Base-by-base conservation (phyloP, 1,284 basidiomycete species). In the Xerocomus minutiporus region DNA sequence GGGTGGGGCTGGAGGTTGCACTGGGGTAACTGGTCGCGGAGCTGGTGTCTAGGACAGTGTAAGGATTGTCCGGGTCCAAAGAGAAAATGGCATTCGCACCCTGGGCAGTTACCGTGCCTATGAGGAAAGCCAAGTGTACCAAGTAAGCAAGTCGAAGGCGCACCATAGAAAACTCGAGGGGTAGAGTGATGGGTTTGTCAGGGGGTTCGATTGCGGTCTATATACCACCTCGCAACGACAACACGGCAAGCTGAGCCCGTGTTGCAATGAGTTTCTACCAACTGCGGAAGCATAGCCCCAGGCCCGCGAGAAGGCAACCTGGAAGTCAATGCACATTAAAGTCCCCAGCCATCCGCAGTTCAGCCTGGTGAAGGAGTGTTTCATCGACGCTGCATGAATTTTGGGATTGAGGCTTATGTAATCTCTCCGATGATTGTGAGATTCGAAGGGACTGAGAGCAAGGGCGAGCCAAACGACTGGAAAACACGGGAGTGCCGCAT, bases 1-100 rank as follows among this genome's bases (percentile, higher is more conserved):
- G 51, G 20, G 51, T 60, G 4, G 45, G 50, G n/a, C 31, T 58
- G 11, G 56, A 39, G 3, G 56, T 55, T 36, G 52, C 31, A 29
- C 45, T 44, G 1, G 50, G 48, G 15, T 38, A 15, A 29, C 26
- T 50, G 13, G 48, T 40, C 15, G 31, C 9, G 17, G 49, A 45
- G 12, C 32, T 50, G 9, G 56, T 50, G 5, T 47, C 59, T 59
- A 41, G 17, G 25, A 17, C 23, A 2, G 23, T 4, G 8, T 60
- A 11, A 55, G 40, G 4, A 43, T 11, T 25, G 8, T 23, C 23
- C 3, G 4, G 17, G 11, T 15, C 20, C 4, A 48, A 40, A 32
- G 8, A 38, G 8, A 2, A 12, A 5, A 54, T 31, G 39, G 12
- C 8, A 17, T 11, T 28, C 50, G 25, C 9, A 60, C 59, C 42